Evolutionary conservation across 371 early-diverging fungal genomes (phyloP).

Genomic region (Coemansia sp.): DNA sequence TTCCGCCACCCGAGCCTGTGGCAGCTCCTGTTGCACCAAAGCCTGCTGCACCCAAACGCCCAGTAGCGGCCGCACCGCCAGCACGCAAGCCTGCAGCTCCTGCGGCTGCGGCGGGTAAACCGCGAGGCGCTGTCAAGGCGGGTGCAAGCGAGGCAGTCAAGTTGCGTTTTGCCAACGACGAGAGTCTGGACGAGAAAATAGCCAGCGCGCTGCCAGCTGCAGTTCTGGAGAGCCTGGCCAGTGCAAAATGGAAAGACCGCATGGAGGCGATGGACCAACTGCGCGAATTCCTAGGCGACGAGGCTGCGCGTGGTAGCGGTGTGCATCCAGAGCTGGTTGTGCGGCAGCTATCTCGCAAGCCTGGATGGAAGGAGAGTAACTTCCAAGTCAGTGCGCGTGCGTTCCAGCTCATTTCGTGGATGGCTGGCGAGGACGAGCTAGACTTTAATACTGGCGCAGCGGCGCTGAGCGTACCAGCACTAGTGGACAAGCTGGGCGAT

Average conservation of each 20-base stretch:
- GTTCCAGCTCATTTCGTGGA: slow-evolving; percentile 64
- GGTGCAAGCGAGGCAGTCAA: slow-evolving; percentile 22
- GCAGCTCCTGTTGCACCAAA: slow-evolving; percentile 40
- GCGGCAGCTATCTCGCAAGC: slow-evolving; percentile 73
- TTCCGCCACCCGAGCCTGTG: slow-evolving; percentile 29
- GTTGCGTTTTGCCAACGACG: slow-evolving; percentile 56
- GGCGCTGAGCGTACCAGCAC: slow-evolving; percentile 66
- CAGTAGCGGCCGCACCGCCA: slow-evolving; percentile 52
- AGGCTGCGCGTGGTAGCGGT: slow-evolving; percentile 42
- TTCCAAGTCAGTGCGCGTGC: slow-evolving; percentile 77
- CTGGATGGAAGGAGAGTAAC: slow-evolving; percentile 95
- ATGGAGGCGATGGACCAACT: slow-evolving; percentile 82
- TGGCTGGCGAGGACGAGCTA: slow-evolving; percentile 58
- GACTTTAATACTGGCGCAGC: slow-evolving; percentile 75
- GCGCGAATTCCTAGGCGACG: slow-evolving; percentile 59
- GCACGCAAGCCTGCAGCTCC: slow-evolving; percentile 53
- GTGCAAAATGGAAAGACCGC: slow-evolving; percentile 83
- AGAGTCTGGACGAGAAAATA: slow-evolving; percentile 64
- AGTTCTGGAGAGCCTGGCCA: slow-evolving; percentile 62
- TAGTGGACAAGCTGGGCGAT: slow-evolving; percentile 91
- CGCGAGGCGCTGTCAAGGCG: slow-evolving; percentile 41
- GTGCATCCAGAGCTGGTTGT: slow-evolving; percentile 84
- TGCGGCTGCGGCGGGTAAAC: slow-evolving; percentile 50
- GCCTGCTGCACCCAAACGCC: slow-evolving; percentile 55
- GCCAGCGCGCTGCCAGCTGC: slow-evolving; percentile 62